A percentile compares a stretch with the other conserved stretches of the same genome.
Evolutionary conservation across 148 eudicot species (phyloP).

Genomic region (Polygonum maritimum): DNA sequence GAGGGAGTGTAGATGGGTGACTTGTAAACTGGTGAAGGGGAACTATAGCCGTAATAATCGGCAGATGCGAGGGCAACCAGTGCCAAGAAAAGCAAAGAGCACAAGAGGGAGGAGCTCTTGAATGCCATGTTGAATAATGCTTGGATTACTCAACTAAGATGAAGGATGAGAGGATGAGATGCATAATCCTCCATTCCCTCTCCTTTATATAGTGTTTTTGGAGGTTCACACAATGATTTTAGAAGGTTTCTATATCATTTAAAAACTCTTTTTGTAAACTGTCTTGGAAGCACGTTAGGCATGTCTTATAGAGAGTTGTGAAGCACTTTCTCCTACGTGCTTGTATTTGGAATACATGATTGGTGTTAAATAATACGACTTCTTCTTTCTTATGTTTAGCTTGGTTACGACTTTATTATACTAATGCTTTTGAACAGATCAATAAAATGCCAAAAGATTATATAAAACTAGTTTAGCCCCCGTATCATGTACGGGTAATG

Average conservation of each 20-base stretch:
- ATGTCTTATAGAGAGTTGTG: background rate
- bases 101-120: background rate
- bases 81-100: background rate
- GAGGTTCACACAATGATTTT: background rate
- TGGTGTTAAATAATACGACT: background rate
- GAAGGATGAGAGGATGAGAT: background rate
- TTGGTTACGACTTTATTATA: too few species aligned
- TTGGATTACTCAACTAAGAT: background rate
- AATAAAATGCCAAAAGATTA: too few species aligned
- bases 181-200: background rate
- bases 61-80: background rate
- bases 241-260: too few species aligned
- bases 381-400: background rate
- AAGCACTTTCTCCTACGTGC: background rate
- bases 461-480: too few species aligned
- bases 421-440: too few species aligned
- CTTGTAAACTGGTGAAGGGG: background rate
- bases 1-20: background rate
- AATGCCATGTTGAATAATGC: background rate
- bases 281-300: background rate
- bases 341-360: background rate
- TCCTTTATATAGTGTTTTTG: background rate
- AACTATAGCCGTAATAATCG: background rate
- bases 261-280: background rate
- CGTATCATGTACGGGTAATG: too few species aligned